Base-by-base conservation (phyloP, 164 flowering plant genomes). In the Macadamia integrifolia region DNA sequence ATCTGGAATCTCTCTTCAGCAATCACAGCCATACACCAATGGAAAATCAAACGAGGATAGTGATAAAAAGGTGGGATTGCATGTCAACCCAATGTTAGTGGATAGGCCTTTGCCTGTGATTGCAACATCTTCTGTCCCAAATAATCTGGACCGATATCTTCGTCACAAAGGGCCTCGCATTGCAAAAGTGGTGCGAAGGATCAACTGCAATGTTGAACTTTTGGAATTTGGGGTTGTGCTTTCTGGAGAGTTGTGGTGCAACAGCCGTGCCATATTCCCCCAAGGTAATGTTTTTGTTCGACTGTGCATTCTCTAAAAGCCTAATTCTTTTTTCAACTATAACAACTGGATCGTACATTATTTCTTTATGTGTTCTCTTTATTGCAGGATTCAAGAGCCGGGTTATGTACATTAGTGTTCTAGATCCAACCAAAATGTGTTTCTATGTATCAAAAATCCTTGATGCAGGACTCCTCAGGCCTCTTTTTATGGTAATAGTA, bases 111-210 rank as follows among this genome's bases (percentile, higher is more conserved):
- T 23, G 23, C 23, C 23, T 23, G 23, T 23, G 23, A 23, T 23
- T 23, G 23, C 23, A 23, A 23, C 23, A 23, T 23, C 23, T 23
- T 23, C 23, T 23, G 23, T 23, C 23, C 23, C 23, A 23, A 23
- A 23, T 23, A 23, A 23, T 23, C 23, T 23, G 23, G 23, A 23
- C 23, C 23, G 23, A 23, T 23, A 23, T 23, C 71, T 66, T 62
- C 88, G 83, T 62, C 97, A 86, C 74, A 90, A 87, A 75, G 95
- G 99, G 71, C 98, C 96, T 74, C 94, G 99, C 40, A 86, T 92
- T 71, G 98, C 98, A 49, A 95, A 89, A 79, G 88, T 91, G 28
- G 89, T 92, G 67, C 75, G 97, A 63, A 81, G 91, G 76, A 83
- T 90, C 67, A 89, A 80, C 65, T 86, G 86, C 83, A 84, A 73